Evolutionary conservation across 192 early-diverging fungal species (phyloP), one percentile per base, ranked within the genome.

Genomic region (Backusella luteola): DNA sequence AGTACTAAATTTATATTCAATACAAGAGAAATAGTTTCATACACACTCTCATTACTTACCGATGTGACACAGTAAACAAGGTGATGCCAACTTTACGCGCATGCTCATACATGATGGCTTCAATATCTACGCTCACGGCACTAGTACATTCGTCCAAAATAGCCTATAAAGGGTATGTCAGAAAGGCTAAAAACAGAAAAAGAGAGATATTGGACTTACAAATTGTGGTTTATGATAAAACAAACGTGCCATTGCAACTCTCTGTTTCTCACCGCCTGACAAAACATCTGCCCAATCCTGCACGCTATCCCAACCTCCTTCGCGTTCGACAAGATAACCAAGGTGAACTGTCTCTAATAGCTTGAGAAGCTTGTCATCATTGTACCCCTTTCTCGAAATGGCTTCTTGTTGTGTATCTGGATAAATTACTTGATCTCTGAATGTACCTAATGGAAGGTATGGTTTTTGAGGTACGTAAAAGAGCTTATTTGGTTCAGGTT

Each of bases 381-480:
- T 87, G 67, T 84, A 87, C 0, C 88, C 89, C 38, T 86, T 87
- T 2, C 68, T 76, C 2, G 71, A 75, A 15, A 78, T 46, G 77
- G 94, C 92, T 52, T 94, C 87, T 35, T 76, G 77, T 70, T 81
- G 83, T 17, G 91, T 94, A 82, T 95, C 89, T 7, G 94, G 94
- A 75, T 96, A 96, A 72, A 94, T 96, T 1, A 96, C 84, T 76
- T 94, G 93, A 82, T 95, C 94, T 41, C 94, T 85, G 78, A 96
- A 86, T 1, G 91, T 94, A 14, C 94, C 93, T 32, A 93, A 52
- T 26, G 93, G 87, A 69, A 96, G 83, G 77, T 96, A 96, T 4
- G 94, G 94, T 46, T 93, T 91, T 75, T 96, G 94, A n/a, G 94
- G 94, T 5, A 96, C 91, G 81, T 96, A 96, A 70, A 96, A 94